Conservation (phyloP, 495 filamentous ascomycete species). For the Immersiella caudata region DNA sequence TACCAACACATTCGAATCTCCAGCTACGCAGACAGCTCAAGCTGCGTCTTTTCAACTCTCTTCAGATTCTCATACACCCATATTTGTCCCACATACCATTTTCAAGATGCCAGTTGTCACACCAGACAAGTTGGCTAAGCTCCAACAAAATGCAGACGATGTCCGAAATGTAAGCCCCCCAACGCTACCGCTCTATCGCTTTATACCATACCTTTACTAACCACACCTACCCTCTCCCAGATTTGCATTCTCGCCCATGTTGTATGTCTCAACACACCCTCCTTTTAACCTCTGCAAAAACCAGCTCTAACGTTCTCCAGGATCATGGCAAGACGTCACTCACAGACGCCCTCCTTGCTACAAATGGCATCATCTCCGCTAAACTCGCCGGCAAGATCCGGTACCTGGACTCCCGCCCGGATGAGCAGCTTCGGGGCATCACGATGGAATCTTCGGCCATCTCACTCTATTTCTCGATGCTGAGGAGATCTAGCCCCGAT, state of each 20-base stretch:
- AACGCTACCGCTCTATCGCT: too few species aligned
- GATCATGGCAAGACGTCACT: constrained; percentile 99
- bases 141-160: constrained; percentile 81
- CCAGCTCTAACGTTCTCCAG: constrained; percentile 39
- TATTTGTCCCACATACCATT: constrained; percentile 8
- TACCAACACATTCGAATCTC: neutral
- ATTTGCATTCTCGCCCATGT: constrained; percentile 98
- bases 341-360: constrained; percentile 93
- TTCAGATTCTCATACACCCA: neutral
- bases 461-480: constrained; percentile 92
- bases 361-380: constrained; percentile 98
- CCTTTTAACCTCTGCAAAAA: neutral
- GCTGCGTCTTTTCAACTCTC: neutral
- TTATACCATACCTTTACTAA: neutral
- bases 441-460: constrained; percentile 99
- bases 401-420: constrained; percentile 93
- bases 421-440: constrained; percentile 96
- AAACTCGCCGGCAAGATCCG: constrained; percentile 97
- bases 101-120: constrained; percentile 82
- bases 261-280: constrained; percentile 21
- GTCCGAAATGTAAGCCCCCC: constrained; percentile 78
- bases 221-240: constrained; percentile 56
- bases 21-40: neutral
- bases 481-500: constrained; percentile 67
- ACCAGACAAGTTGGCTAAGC: constrained; percentile 79